Evolutionary conservation across 1,284 basidiomycete genomes (phyloP).

Genomic region (Naganishia sp.): DNA sequence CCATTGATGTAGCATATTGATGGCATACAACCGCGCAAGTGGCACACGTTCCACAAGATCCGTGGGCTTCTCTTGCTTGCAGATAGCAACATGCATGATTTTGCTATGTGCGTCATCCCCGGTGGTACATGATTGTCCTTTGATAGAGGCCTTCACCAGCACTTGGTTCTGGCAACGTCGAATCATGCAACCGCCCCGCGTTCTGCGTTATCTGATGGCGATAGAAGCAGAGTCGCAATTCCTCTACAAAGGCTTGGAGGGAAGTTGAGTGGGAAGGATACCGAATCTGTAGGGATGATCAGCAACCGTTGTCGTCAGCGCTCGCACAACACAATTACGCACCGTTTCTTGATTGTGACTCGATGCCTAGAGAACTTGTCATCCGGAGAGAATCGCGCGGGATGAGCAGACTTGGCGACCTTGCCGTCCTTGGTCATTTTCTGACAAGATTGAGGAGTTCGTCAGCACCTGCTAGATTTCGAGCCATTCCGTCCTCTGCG

Average conservation of each 20-base stretch:
- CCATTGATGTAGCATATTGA: background rate
- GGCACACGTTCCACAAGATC: no score
- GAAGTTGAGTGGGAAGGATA: slow-evolving; percentile 85
- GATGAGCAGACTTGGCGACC: slow-evolving; percentile 90
- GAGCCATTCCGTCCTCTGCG: background rate
- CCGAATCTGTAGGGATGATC: slow-evolving; percentile 58
- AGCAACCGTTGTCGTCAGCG: background rate
- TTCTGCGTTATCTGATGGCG: background rate
- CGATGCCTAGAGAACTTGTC: slow-evolving; percentile 97
- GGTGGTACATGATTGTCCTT: no score
- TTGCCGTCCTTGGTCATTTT: slow-evolving; percentile 78
- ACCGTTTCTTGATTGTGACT: slow-evolving; percentile 91
- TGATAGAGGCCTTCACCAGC: slow-evolving; percentile 27
- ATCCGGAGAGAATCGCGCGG: slow-evolving; percentile 93
- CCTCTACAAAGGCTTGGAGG: slow-evolving; percentile 75
- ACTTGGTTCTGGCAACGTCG: slow-evolving; percentile 27
- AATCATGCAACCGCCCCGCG: background rate
- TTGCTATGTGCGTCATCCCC: background rate
- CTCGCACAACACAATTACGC: slow-evolving; percentile 39
- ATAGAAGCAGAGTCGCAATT: background rate
- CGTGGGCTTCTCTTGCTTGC: no score
- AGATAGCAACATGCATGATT: no score
- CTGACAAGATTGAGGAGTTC: slow-evolving; percentile 54
- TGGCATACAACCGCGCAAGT: background rate
- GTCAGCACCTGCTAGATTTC: slow-evolving; percentile 29